A percentile compares a stretch with the other conserved stretches of the same genome.
These are phyloP conservation scores for Takashimella koratensis DNA, from an alignment of 1,284 basidiomycete genomes.

Conservation along the genomic window DNA sequence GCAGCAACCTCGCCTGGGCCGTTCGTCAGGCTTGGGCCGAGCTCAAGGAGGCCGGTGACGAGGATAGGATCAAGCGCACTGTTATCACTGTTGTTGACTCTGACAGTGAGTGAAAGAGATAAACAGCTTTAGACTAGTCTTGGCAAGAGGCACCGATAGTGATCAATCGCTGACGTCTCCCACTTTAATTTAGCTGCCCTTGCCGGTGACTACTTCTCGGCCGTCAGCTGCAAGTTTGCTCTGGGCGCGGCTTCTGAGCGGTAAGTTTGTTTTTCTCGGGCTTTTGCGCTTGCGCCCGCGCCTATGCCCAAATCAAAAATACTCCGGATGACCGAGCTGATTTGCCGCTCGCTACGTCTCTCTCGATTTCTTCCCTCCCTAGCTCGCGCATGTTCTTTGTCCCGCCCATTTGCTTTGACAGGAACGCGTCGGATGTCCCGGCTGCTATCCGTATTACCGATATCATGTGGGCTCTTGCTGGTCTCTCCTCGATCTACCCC, in stretches of 20 bases:
- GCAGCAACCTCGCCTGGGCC: constrained; percentile 41
- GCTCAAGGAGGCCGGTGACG: constrained; percentile 7
- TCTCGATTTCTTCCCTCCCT: neutral
- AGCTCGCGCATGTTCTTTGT: constrained; percentile 30
- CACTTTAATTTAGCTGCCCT: constrained; percentile 21
- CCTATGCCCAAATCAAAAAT: too few species aligned
- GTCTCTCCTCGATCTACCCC: constrained; percentile 38
- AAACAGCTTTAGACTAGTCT: too few species aligned
- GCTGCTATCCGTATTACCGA: constrained; percentile 37
- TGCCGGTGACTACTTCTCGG: constrained; percentile 42
- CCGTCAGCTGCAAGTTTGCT: constrained; percentile 33
- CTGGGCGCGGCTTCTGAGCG: constrained; percentile 25
- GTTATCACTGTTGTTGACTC: constrained; percentile 39
- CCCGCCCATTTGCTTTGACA: constrained; percentile 41
- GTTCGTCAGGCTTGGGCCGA: constrained; percentile 25
- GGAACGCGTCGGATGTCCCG: constrained; percentile 39
- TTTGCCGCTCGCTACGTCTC: too few species aligned
- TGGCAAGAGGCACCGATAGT: too few species aligned
- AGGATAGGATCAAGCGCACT: constrained; percentile 14
- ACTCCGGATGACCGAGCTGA: too few species aligned
- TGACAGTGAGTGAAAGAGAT: constrained; percentile 25
- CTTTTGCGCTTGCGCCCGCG: too few species aligned
- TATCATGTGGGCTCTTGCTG: constrained; percentile 41
- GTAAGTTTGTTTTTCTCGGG: neutral
- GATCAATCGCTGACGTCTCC: neutral